Percentiles rank a stretch among this genome's conserved stretches.
Evolutionary conservation across 2,329 filamentous ascomycete species (phyloP).

Genomic region (Biscogniauxia sp.): DNA sequence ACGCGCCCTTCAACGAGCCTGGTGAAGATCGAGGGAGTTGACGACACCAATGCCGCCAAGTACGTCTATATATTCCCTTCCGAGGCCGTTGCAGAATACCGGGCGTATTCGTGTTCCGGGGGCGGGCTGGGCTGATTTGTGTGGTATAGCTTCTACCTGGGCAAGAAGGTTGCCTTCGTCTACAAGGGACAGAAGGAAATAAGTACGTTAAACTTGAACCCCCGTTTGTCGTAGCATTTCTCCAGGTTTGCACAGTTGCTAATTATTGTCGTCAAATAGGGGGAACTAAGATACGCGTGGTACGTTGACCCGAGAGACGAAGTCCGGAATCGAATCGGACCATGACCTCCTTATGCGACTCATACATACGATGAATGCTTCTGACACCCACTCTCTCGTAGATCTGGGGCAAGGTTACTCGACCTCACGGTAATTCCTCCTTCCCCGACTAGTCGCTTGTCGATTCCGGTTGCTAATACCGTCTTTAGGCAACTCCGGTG

Average conservation of each 20-base stretch:
- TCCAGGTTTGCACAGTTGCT: neutral
- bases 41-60: conserved; percentile 13
- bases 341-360: neutral
- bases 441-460: neutral
- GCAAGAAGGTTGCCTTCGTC: conserved; percentile 17
- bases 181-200: conserved; percentile 15
- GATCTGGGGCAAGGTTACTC: conserved; percentile 18
- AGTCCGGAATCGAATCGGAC: too few relatives aligned
- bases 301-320: conserved; percentile 3
- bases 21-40: conserved; percentile 18
- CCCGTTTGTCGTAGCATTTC: neutral
- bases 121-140: too few relatives aligned
- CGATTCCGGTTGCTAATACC: neutral
- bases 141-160: conserved; percentile 14
- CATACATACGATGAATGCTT: neutral
- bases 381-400: conserved; percentile 3
- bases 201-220: conserved; percentile 5
- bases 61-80: conserved; percentile 5
- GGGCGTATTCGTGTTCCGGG: too few relatives aligned
- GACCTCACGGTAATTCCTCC: conserved; percentile 11
- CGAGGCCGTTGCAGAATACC: too few relatives aligned
- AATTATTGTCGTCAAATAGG: conserved; percentile 5
- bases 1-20: conserved; percentile 14
- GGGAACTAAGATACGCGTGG: conserved; percentile 14
- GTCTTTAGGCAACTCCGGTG: conserved; percentile 14